These are phyloP conservation scores for Obba rivulosa DNA, from an alignment of 768 basidiomycete species.

Conservation along the genomic window DNA sequence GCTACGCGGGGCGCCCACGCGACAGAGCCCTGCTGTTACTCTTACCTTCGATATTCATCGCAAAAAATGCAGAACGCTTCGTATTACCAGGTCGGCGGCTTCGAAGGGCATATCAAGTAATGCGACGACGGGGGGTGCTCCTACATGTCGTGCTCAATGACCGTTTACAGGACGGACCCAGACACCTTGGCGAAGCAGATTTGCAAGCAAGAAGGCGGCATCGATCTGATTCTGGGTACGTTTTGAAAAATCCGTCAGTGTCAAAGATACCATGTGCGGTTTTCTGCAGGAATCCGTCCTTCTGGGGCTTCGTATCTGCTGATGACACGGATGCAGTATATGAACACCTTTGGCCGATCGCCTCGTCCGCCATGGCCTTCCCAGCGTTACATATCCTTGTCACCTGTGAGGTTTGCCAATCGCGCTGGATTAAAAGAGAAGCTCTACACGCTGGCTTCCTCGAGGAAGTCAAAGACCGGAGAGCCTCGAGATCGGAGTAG, in stretches of 20 bases:
- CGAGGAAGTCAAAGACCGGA: slow-evolving; percentile 7
- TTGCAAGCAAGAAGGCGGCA: background rate
- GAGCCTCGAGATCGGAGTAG: slow-evolving; percentile 16
- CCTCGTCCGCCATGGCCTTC: background rate
- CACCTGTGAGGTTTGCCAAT: slow-evolving; percentile 17
- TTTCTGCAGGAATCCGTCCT: slow-evolving; percentile 17
- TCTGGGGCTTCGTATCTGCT: slow-evolving; percentile 22
- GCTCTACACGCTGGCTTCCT: slow-evolving; percentile 9
- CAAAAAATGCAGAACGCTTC: slow-evolving; percentile 10
- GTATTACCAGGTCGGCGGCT: slow-evolving; percentile 17
- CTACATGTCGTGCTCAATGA: background rate
- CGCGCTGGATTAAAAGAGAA: slow-evolving; percentile 12
- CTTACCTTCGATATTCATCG: slow-evolving; percentile 1
- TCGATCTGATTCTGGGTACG: slow-evolving; percentile 13
- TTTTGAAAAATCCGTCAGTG: background rate
- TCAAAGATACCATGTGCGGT: background rate
- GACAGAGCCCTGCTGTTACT: too few relatives aligned
- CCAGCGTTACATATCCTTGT: slow-evolving; percentile 16
- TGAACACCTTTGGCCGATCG: slow-evolving; percentile 2
- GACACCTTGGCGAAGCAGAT: slow-evolving; percentile 5
- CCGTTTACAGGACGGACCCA: slow-evolving; percentile 2
- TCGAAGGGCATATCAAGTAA: slow-evolving; percentile 8
- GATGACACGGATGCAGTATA: slow-evolving; percentile 3
- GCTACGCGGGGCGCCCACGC: too few relatives aligned
- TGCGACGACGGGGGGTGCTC: background rate